Evolutionary conservation across 306 rosid species (phyloP).

Genomic region (Acacia confusa): DNA sequence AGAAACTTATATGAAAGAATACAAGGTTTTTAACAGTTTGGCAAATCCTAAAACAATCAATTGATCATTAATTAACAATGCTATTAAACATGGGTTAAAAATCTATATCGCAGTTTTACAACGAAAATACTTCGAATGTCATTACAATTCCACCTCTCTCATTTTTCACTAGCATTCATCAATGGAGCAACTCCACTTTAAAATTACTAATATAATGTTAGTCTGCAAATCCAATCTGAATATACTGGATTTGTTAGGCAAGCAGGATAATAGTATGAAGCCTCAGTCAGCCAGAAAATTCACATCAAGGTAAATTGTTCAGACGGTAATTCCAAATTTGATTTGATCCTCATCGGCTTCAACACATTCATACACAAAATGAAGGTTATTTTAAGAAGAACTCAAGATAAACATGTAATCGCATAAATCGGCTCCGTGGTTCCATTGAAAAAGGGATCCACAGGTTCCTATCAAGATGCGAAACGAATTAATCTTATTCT

Average conservation of each 20-base stretch:
- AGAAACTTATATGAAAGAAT: no score
- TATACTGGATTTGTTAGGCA: no score
- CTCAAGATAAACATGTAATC: slow-evolving; percentile 43
- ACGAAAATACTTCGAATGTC: background rate
- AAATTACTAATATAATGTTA: no score
- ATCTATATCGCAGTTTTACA: no score
- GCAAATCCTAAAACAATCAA: no score
- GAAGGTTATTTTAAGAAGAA: background rate
- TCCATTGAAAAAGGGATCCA: slow-evolving; percentile 28
- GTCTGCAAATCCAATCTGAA: no score
- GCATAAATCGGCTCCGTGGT: slow-evolving; percentile 79
- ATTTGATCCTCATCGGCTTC: slow-evolving; percentile 61
- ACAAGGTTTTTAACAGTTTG: no score
- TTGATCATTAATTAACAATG: background rate
- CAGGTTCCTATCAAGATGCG: slow-evolving; percentile 84
- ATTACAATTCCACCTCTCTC: background rate
- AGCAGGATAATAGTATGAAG: slow-evolving; percentile 24
- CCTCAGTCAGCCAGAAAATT: slow-evolving; percentile 62
- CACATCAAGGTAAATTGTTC: slow-evolving; percentile 54
- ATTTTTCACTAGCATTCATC: no score
- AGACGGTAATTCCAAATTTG: slow-evolving; percentile 83
- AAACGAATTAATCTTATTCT: slow-evolving; percentile 45
- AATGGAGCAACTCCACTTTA: background rate
- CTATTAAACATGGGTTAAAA: background rate
- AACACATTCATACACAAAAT: background rate